A percentile compares a stretch with the other conserved stretches of the same genome.
Evolutionary conservation across 1,284 basidiomycete genomes (phyloP).

Genomic region (Ustilago xerochloae): DNA sequence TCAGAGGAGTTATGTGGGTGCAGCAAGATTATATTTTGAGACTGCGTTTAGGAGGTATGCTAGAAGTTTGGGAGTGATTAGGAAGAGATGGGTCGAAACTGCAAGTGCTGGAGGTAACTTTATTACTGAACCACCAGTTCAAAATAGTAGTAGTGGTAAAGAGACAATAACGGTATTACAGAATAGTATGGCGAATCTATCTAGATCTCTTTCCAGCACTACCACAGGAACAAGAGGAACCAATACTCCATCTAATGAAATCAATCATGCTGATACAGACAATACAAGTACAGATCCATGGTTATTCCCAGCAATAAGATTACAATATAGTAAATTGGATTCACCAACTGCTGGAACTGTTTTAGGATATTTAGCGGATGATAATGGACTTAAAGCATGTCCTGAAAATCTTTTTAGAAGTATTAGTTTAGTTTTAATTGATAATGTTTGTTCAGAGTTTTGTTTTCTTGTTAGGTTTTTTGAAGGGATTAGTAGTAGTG

Average conservation of each 20-base stretch:
- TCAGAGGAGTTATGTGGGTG: slow-evolving; percentile 85
- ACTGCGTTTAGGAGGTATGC: slow-evolving; percentile 92
- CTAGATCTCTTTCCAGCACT: neutral
- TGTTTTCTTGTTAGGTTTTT: slow-evolving; percentile 65
- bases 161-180: neutral
- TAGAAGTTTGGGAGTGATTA: slow-evolving; percentile 70
- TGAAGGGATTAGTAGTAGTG: slow-evolving; percentile 24
- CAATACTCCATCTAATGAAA: slow-evolving; percentile 3
- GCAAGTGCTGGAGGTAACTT: neutral
- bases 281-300: slow-evolving; percentile 38
- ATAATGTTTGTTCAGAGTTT: slow-evolving; percentile 66
- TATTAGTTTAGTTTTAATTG: slow-evolving; percentile 57
- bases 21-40: slow-evolving; percentile 91
- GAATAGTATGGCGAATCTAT: slow-evolving; percentile 8
- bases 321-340: slow-evolving; percentile 47
- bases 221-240: neutral
- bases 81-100: slow-evolving; percentile 48
- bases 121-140: slow-evolving; percentile 14
- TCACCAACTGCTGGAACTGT: slow-evolving; percentile 47
- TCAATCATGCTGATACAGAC: slow-evolving; percentile 5
- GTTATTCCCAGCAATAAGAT: slow-evolving; percentile 32
- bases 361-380: slow-evolving; percentile 64
- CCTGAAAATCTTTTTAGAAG: slow-evolving; percentile 64
- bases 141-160: neutral
- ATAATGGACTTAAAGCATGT: slow-evolving; percentile 38